Percentiles rank a stretch among this genome's conserved stretches.
Conservation (phyloP, 345 rosid species). For the Pseudoturritis turrita region DNA sequence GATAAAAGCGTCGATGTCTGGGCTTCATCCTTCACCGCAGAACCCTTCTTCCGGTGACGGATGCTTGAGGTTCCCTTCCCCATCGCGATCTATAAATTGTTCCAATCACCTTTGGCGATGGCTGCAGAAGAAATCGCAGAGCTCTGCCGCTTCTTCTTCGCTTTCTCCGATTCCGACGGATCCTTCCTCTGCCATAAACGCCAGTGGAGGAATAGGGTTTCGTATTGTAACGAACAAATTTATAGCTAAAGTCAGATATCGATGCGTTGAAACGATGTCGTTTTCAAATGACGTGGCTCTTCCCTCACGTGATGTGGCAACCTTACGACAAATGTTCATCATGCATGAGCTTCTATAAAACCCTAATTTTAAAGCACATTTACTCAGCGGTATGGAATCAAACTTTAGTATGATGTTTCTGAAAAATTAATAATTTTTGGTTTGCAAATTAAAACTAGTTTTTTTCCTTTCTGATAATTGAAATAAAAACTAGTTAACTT, state of each 20-base stretch:
- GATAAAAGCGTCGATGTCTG: conserved; percentile 21
- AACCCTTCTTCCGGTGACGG: conserved; percentile 39
- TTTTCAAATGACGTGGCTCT: too few relatives aligned
- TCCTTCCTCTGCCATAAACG: conserved; percentile 23
- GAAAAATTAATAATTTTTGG: too few relatives aligned
- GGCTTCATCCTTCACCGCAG: conserved; percentile 17
- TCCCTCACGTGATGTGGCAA: too few relatives aligned
- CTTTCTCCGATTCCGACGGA: neutral
- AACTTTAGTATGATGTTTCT: too few relatives aligned
- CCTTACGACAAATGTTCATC: too few relatives aligned
- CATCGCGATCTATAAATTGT: conserved; percentile 28
- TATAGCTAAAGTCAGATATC: neutral
- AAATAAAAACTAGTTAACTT: too few relatives aligned
- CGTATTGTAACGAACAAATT: neutral
- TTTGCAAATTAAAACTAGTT: too few relatives aligned
- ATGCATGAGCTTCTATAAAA: too few relatives aligned
- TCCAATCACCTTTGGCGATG: neutral
- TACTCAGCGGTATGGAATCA: too few relatives aligned
- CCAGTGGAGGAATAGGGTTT: conserved; percentile 14
- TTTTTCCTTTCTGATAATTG: too few relatives aligned
- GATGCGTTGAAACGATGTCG: neutral
- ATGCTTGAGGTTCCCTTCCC: conserved; percentile 45
- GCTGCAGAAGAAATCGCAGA: conserved; percentile 9
- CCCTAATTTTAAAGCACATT: too few relatives aligned
- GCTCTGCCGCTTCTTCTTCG: conserved; percentile 2